These are phyloP conservation scores for Fonsecaea erecta DNA, from an alignment of 2,329 filamentous ascomycete species.

Conservation along the genomic window DNA sequence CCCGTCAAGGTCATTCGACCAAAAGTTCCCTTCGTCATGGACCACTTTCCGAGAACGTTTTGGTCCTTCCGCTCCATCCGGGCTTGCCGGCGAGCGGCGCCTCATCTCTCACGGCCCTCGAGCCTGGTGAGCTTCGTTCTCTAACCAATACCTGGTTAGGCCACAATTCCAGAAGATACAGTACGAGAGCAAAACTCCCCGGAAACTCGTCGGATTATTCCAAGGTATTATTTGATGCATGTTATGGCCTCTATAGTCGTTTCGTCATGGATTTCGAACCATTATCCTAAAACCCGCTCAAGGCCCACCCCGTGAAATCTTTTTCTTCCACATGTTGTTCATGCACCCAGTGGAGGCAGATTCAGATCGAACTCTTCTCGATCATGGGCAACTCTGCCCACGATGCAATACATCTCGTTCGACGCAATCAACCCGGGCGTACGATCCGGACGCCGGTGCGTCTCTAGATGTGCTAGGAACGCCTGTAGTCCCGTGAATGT, in stretches of 20 bases:
- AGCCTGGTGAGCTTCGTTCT: not conserved
- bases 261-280: not conserved
- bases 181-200: not conserved
- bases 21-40: not conserved
- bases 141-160: not conserved
- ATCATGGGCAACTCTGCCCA: conserved; percentile 46
- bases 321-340: not conserved
- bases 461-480: conserved; percentile 51
- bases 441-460: conserved; percentile 42
- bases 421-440: conserved; percentile 44
- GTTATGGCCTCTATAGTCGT: not conserved
- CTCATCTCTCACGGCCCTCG: not conserved
- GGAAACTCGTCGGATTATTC: no score
- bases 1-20: not conserved
- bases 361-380: conserved; percentile 56
- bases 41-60: not conserved
- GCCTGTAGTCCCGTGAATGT: conserved; percentile 47
- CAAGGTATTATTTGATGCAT: not conserved
- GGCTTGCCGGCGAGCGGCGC: not conserved
- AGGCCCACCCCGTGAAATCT: not conserved
- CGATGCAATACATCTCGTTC: conserved; percentile 49
- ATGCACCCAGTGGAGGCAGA: conserved; percentile 41
- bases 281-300: not conserved
- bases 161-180: not conserved
- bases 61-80: not conserved